Percentiles rank a stretch among this genome's conserved stretches.
Conservation (phyloP, 257 asterid genomes). For the Solanum ahanhuiri region DNA sequence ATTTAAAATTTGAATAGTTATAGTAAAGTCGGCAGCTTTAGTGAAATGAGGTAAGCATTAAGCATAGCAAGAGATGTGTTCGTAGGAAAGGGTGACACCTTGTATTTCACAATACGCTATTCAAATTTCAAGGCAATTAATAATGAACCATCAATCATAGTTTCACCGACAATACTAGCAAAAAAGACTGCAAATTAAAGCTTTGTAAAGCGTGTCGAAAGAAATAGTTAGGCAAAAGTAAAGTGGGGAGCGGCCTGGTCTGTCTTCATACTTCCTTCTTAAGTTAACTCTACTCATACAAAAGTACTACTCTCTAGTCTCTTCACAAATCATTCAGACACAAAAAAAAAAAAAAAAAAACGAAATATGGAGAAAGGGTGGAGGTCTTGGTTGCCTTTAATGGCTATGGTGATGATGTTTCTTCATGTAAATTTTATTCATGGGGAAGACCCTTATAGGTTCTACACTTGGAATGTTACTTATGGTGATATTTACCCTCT, state of each 20-base stretch:
- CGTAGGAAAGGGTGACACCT: neutral
- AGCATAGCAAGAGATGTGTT: neutral
- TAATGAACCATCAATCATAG: neutral
- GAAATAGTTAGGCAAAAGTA: neutral
- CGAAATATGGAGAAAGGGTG: neutral
- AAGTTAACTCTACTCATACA: neutral
- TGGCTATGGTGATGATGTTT: neutral
- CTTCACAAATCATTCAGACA: neutral
- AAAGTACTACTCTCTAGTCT: neutral
- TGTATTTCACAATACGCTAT: neutral
- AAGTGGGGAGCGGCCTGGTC: neutral
- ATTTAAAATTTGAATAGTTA: neutral
- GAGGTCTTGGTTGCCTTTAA: neutral
- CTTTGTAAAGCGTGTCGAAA: neutral
- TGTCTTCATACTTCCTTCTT: neutral
- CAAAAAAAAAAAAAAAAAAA: neutral
- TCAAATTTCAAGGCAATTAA: neutral
- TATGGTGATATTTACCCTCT: neutral
- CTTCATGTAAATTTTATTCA: neutral
- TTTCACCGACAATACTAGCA: neutral
- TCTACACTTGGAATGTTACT: neutral
- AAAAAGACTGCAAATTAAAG: neutral
- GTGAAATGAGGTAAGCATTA: neutral
- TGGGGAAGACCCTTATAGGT: conserved; percentile 2
- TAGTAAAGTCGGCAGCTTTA: neutral